Percentiles rank a stretch among this genome's conserved stretches.
These are phyloP conservation scores for Aspergillus sp. DNA, from an alignment of 2,329 filamentous ascomycete genomes.

Conservation along the genomic window DNA sequence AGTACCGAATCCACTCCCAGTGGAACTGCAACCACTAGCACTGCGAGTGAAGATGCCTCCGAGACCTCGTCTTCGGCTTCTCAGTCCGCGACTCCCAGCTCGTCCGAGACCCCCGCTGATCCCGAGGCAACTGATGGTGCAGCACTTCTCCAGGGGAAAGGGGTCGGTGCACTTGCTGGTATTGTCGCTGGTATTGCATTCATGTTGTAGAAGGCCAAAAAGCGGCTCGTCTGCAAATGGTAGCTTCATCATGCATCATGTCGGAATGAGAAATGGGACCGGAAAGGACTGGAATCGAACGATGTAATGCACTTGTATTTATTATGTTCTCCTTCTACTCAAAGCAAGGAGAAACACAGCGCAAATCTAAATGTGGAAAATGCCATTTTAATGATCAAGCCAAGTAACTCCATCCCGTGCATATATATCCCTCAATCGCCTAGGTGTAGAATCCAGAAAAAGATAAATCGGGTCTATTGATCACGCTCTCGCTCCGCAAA, in stretches of 20 bases:
- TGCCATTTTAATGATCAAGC: slow-evolving; percentile 1
- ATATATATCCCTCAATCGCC: not conserved
- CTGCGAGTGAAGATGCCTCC: not conserved
- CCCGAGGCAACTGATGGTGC: slow-evolving; percentile 21
- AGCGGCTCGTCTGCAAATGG: not conserved
- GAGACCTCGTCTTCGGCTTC: slow-evolving; percentile 2
- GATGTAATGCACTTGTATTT: slow-evolving; percentile 4
- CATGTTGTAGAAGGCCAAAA: slow-evolving; percentile 21
- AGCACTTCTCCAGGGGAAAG: slow-evolving; percentile 25
- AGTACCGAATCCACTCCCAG: slow-evolving; percentile 16
- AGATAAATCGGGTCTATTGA: slow-evolving; percentile 6
- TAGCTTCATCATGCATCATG: not conserved
- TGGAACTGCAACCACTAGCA: slow-evolving; percentile 2
- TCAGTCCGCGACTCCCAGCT: not conserved
- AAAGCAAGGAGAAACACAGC: not conserved
- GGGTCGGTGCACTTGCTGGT: slow-evolving; percentile 29
- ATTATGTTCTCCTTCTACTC: slow-evolving; percentile 3
- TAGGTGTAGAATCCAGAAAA: not conserved
- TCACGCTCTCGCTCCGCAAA: slow-evolving; percentile 20
- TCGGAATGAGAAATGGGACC: not conserved
- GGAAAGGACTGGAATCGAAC: not conserved
- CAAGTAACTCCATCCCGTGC: not conserved
- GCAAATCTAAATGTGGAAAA: slow-evolving; percentile 7
- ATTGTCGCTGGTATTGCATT: slow-evolving; percentile 32
- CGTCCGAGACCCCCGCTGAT: slow-evolving; percentile 7